phyloP scores from a whole-genome alignment of 2,329 filamentous ascomycete genomes.

The Thermoascus crustaceus region DNA sequence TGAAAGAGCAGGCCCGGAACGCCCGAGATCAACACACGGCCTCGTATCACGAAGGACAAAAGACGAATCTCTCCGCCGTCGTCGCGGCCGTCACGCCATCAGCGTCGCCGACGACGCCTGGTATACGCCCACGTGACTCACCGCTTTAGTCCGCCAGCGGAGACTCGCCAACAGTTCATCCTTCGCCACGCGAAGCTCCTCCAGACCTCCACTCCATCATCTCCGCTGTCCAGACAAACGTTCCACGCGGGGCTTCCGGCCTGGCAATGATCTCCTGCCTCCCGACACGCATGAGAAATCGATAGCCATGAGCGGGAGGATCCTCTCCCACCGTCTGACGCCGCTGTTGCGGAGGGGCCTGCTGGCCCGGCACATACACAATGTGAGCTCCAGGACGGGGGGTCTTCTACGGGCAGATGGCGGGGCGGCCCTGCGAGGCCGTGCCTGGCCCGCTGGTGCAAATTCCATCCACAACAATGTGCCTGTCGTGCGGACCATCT shows the following conservation, averaged over 20 bases:
- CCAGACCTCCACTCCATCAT: neutral
- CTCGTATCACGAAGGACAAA: neutral
- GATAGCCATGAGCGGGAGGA: slow-evolving; percentile 60
- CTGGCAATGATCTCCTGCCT: neutral
- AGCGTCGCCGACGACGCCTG: neutral
- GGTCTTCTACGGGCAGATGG: slow-evolving; percentile 61
- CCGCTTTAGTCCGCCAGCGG: slow-evolving; percentile 16
- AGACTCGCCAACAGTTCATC: slow-evolving; percentile 7
- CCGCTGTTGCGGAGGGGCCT: slow-evolving; percentile 56
- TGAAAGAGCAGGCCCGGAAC: neutral
- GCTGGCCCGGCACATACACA: slow-evolving; percentile 57
- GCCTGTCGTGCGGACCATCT: slow-evolving; percentile 54
- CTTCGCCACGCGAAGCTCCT: neutral
- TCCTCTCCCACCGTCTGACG: slow-evolving; percentile 64
- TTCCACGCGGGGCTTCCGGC: neutral
- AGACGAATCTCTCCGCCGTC: slow-evolving; percentile 10
- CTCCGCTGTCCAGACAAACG: neutral
- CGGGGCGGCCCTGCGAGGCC: slow-evolving; percentile 52
- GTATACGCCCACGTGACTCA: slow-evolving; percentile 25
- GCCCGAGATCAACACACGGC: neutral
- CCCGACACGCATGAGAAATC: slow-evolving; percentile 29
- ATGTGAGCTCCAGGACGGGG: slow-evolving; percentile 51
- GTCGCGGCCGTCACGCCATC: slow-evolving; percentile 8
- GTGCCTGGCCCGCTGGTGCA: slow-evolving; percentile 66
- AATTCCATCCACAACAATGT: slow-evolving; percentile 74